These are phyloP conservation scores for Parafenestella ontariensis DNA, from an alignment of 2,329 filamentous ascomycete genomes.

Conservation along the genomic window DNA sequence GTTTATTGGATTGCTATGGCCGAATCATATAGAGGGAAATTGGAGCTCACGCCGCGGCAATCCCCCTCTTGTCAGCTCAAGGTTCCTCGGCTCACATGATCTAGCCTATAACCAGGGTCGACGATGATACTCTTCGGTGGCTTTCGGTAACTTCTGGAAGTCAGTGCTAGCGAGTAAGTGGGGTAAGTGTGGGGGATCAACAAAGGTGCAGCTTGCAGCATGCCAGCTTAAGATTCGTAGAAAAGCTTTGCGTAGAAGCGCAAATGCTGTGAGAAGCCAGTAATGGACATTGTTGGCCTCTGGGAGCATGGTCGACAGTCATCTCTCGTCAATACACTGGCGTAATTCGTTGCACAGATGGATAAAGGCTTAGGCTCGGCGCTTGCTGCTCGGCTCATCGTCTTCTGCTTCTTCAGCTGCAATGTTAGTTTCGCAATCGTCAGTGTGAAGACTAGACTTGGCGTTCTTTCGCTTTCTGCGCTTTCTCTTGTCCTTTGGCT, in stretches of 20 bases:
- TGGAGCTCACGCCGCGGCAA: constrained; percentile 3
- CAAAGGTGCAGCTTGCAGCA: constrained; percentile 2
- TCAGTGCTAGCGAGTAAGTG: constrained; percentile 33
- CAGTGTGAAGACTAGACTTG: constrained; percentile 7
- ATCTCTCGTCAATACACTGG: background rate
- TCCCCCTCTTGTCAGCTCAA: constrained; percentile 1
- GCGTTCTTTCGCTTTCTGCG: constrained; percentile 29
- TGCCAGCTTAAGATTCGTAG: background rate
- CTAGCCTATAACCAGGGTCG: constrained; percentile 1
- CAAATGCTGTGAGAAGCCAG: background rate
- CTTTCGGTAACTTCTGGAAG: constrained; percentile 25
- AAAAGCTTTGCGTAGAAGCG: background rate
- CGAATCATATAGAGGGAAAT: background rate
- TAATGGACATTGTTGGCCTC: background rate
- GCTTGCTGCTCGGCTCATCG: constrained; percentile 23
- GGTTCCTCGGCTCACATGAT: constrained; percentile 18
- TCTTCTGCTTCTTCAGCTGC: constrained; percentile 5
- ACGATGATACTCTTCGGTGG: constrained; percentile 11
- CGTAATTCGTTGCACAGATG: background rate
- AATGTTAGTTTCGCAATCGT: constrained; percentile 11
- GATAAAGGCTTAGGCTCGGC: constrained; percentile 17
- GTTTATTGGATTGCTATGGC: background rate
- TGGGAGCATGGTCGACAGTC: background rate
- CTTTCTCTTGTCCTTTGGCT: constrained; percentile 27
- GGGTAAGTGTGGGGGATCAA: constrained; percentile 21